Conservation (phyloP, 2,329 filamentous ascomycete genomes). For the Stylonectria norvegica region DNA sequence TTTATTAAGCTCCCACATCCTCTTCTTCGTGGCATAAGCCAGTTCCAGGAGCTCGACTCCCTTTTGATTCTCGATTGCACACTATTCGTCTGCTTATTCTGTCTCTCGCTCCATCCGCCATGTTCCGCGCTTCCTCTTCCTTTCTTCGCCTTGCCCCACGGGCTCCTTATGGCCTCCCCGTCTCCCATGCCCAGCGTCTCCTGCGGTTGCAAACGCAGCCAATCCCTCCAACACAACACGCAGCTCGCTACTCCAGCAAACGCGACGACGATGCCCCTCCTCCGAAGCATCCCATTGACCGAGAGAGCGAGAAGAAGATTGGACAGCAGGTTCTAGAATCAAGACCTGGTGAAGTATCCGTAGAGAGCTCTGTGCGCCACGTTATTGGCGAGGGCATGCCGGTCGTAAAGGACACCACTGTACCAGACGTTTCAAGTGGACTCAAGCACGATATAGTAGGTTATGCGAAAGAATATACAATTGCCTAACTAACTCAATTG, state of each 20-base stretch:
- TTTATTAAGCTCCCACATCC: too few species aligned
- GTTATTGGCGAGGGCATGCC: slow-evolving; percentile 38
- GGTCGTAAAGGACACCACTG: slow-evolving; percentile 2
- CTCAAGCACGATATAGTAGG: slow-evolving; percentile 55
- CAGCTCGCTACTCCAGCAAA: slow-evolving; percentile 25
- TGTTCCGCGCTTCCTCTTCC: slow-evolving; percentile 31
- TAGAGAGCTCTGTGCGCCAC: slow-evolving; percentile 52
- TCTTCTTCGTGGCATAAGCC: background rate
- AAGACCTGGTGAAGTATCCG: slow-evolving; percentile 58
- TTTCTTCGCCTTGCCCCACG: slow-evolving; percentile 22
- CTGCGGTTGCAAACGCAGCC: slow-evolving; percentile 9
- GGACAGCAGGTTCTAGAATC: slow-evolving; percentile 54
- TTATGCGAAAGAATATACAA: slow-evolving; percentile 6
- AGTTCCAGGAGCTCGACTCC: too few species aligned
- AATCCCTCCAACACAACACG: slow-evolving; percentile 12
- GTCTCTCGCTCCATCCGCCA: slow-evolving; percentile 11
- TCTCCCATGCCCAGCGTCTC: slow-evolving; percentile 5
- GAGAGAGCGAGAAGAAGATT: slow-evolving; percentile 53
- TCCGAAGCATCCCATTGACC: slow-evolving; percentile 42
- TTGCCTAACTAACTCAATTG: background rate
- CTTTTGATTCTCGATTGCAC: too few species aligned
- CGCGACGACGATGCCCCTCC: slow-evolving; percentile 22
- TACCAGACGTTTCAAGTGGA: slow-evolving; percentile 31
- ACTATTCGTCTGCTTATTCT: too few species aligned
- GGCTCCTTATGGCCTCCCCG: slow-evolving; percentile 5